Base-by-base conservation (phyloP, 2,329 filamentous ascomycete species). In the Tolypocladium paradoxum region DNA sequence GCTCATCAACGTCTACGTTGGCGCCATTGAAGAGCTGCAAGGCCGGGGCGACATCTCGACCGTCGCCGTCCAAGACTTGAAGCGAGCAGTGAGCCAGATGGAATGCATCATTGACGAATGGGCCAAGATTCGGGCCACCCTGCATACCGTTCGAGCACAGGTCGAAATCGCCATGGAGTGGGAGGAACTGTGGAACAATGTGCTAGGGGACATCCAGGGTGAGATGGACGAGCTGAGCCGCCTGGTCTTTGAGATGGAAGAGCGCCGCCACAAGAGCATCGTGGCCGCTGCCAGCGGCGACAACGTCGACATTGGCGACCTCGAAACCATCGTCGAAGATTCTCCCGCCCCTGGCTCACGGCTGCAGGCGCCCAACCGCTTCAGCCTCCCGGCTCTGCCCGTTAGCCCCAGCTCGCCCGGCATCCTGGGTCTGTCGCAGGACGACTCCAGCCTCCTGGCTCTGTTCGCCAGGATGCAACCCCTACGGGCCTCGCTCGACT, bases 81-180 rank as follows among this genome's bases (percentile, higher is more conserved):
- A 82, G 53, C 78, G 74, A 4, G 87, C 93, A 18, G 89, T 96
- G 27, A 76, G 81, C 12, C 90, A 96, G 71, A 96, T 97, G 87
- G 92, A 97, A 62, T 76, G 78, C 22, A 93, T 96, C 55, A 75
- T 96, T 56, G 77, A 77, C 36, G 88, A 91, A 62, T 99, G 93
- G 93, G 78, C 83, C 46, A 83, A 84, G 59, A 92, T 96, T 62
- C 87, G 90, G 62, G 76, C 75, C 43, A 85, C 87, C 1, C 73
- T 99, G 50, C 87, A 86, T 57, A 84, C 73, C 29, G 87, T 96
- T 53, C 95, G 95, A 66, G 81, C 81, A 48, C 92, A 97, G 65
- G 92, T 99, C 20, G 93, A 97, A 69, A 84, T 96, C 54, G 93
- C 93, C 48, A 95, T 97, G 90, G 93, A 99, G 65, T 99, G 92